Percentiles rank a stretch among this genome's conserved stretches.
phyloP scores from a whole-genome alignment of 2,329 filamentous ascomycete genomes.

The Fusarium humuli region DNA sequence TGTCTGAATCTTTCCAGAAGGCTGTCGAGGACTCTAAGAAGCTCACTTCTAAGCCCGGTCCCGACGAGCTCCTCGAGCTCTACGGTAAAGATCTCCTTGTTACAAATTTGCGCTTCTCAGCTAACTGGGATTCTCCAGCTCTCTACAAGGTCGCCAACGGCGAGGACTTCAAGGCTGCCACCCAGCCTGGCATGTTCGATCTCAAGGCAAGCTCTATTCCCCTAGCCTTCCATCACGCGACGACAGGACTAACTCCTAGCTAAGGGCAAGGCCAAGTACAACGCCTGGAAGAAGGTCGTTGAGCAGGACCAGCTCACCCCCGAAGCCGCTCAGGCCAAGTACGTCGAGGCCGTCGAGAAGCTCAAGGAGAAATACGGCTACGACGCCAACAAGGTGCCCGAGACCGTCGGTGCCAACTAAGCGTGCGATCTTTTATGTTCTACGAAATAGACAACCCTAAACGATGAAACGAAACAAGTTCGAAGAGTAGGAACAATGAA shows the following conservation, averaged over 20 bases:
- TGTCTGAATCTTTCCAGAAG: conserved; percentile 65
- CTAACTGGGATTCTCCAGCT: conserved; percentile 51
- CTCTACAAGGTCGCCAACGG: conserved; percentile 69
- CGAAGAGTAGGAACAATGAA: conserved; percentile 28
- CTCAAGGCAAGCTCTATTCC: conserved; percentile 64
- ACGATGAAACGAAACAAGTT: conserved; percentile 23
- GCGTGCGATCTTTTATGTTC: background rate
- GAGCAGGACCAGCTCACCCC: conserved; percentile 69
- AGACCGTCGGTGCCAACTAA: conserved; percentile 60
- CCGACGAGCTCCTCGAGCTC: conserved; percentile 73
- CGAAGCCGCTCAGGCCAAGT: conserved; percentile 79
- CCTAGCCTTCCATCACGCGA: background rate
- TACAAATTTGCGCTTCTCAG: background rate
- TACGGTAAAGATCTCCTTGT: conserved; percentile 60
- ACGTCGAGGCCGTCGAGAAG: conserved; percentile 77
- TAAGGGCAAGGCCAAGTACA: conserved; percentile 84
- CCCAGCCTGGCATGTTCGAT: conserved; percentile 76
- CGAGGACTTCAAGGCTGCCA: conserved; percentile 67
- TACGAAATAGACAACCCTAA: conserved; percentile 14
- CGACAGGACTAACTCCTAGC: conserved; percentile 20
- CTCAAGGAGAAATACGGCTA: conserved; percentile 78
- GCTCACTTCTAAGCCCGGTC: conserved; percentile 72
- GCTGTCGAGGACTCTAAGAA: conserved; percentile 74
- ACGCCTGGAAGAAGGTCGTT: conserved; percentile 78
- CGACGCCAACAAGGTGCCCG: conserved; percentile 72